Evolutionary conservation across 2,329 filamentous ascomycete species (phyloP).

Genomic region (Botrytis elliptica): DNA sequence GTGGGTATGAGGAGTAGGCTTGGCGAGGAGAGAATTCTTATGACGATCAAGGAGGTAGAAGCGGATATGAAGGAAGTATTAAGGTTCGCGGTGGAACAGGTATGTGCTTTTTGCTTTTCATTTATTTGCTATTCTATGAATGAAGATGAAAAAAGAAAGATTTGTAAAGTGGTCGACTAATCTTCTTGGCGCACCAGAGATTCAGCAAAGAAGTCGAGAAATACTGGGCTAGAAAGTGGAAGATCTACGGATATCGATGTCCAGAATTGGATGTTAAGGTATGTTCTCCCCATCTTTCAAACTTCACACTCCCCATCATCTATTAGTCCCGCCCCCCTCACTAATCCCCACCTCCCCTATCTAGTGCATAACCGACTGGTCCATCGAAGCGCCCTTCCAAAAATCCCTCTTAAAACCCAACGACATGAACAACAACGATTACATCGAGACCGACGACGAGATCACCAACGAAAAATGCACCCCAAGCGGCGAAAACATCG

Average conservation of each 20-base stretch:
- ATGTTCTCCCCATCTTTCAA: neutral
- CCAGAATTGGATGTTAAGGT: neutral
- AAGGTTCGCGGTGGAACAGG: neutral
- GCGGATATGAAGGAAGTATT: neutral
- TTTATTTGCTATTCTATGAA: too few species aligned
- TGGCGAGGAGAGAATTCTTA: neutral
- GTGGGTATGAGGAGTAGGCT: neutral
- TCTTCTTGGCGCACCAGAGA: neutral
- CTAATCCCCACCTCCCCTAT: neutral
- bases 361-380: neutral
- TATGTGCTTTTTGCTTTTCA: neutral
- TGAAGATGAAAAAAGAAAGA: too few species aligned
- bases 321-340: neutral
- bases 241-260: neutral
- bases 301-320: neutral
- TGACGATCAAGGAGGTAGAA: neutral
- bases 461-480: too few species aligned
- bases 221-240: slow-evolving; percentile 5
- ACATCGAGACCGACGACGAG: neutral
- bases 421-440: neutral
- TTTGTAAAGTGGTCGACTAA: neutral
- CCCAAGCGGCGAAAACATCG: neutral
- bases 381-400: neutral
- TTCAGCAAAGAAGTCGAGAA: neutral
- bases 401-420: neutral